Conservation (phyloP, 2,329 filamentous ascomycete genomes). For the Alternaria novae-zelandiae region DNA sequence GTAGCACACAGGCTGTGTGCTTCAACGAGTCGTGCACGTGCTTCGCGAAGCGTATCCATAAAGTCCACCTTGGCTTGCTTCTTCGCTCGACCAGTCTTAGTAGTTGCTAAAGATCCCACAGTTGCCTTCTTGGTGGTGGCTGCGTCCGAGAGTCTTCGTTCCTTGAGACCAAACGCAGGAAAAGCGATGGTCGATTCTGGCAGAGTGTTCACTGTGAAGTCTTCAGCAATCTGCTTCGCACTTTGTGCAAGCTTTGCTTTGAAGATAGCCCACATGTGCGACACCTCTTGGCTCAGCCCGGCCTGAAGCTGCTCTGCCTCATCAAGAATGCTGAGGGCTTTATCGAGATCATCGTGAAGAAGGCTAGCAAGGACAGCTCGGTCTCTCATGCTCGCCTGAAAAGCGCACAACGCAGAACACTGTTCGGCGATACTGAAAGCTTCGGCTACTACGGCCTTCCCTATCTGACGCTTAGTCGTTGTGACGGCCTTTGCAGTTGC, state of each 20-base stretch:
- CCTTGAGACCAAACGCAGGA: slow-evolving; percentile 64
- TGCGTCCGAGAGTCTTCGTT: slow-evolving; percentile 35
- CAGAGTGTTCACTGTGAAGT: slow-evolving; percentile 86
- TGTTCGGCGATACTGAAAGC: slow-evolving; percentile 35
- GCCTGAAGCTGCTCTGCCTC: slow-evolving; percentile 32
- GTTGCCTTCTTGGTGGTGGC: slow-evolving; percentile 17
- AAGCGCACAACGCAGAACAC: slow-evolving; percentile 48
- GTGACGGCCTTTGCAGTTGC: slow-evolving; percentile 21
- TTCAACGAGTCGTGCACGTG: slow-evolving; percentile 69
- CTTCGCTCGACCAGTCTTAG: slow-evolving; percentile 31
- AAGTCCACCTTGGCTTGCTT: slow-evolving; percentile 52
- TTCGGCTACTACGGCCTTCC: slow-evolving; percentile 5
- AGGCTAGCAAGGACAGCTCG: slow-evolving; percentile 57
- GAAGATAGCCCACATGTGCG: slow-evolving; percentile 67
- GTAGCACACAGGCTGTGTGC: slow-evolving; percentile 63
- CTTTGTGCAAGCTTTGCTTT: slow-evolving; percentile 72
- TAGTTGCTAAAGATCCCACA: slow-evolving; percentile 10
- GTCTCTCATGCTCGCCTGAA: slow-evolving; percentile 58
- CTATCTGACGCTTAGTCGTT: slow-evolving; percentile 18
- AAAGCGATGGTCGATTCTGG: slow-evolving; percentile 93
- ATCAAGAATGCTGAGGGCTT: slow-evolving; percentile 35
- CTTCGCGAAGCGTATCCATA: slow-evolving; percentile 66
- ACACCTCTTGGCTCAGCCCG: slow-evolving; percentile 52
- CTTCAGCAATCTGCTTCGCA: slow-evolving; percentile 73
- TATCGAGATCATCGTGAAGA: slow-evolving; percentile 38